Conservation (phyloP, 176 grass and related monocot species). For the Echinochloa phyllopogon region DNA sequence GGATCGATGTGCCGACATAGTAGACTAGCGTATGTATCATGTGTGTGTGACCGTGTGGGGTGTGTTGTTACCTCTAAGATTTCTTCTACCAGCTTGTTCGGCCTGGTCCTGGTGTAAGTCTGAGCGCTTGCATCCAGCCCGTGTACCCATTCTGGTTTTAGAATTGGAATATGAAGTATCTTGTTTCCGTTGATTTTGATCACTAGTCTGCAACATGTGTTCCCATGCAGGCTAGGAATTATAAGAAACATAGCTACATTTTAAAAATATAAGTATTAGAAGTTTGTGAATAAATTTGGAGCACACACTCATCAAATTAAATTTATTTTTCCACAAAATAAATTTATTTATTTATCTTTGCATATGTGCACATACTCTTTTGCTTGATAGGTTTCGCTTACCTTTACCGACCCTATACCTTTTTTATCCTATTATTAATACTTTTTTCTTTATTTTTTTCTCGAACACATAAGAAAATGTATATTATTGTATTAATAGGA, state of each 20-base stretch:
- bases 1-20: constrained; percentile 24
- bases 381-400: too few species aligned
- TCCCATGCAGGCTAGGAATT: neutral
- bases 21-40: constrained; percentile 33
- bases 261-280: neutral
- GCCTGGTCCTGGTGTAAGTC: neutral
- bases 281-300: neutral
- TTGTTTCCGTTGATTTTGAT: constrained; percentile 7
- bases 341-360: too few species aligned
- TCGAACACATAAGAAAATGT: too few species aligned
- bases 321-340: too few species aligned
- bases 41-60: neutral
- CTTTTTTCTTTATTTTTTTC: too few species aligned
- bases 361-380: too few species aligned
- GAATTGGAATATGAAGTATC: neutral
- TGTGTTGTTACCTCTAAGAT: neutral
- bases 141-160: constrained; percentile 15
- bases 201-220: neutral
- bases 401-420: too few species aligned
- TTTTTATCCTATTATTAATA: too few species aligned
- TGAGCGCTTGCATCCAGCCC: constrained; percentile 11
- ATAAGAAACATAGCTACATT: neutral
- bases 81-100: constrained; percentile 2
- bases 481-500: too few species aligned
- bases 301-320: neutral